Base-by-base conservation (phyloP, 805 yeast genomes). In the Martiniozyma abietophila region DNA sequence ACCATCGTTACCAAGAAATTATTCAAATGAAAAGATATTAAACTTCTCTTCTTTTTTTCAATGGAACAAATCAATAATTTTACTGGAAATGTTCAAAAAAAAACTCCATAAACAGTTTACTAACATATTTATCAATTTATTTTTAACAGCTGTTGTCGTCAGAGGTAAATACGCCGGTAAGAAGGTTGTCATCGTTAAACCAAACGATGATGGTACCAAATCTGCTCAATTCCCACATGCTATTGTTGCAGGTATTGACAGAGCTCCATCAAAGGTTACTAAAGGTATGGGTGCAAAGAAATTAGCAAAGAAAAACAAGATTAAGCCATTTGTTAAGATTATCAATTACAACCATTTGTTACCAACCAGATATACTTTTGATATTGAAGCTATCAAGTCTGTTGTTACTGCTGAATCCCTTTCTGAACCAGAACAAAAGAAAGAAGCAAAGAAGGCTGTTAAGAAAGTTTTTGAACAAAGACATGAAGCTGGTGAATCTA, bases 121-220 rank as follows among this genome's bases (percentile, higher is more conserved):
- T 17, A n/a, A n/a, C n/a, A 12, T 18, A 10, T 23, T 17, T 24
- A 24, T 18, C 28, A 27, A 8, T 16, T 18, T 18, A 29, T 17
- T 42, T 34, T 31, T 17, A 43, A 25, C 64, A 82, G 94, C 97
- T 75, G 88, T 92, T 74, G 88, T 92, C 68, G 95, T 88, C 70
- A 89, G 97, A 71, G 98, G 98, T 64, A 92, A 98, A 76, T 89
- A 77, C 84, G 98, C 98, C 67, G 98, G 98, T 77, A 89, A 88
- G 83, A 92, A 92, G 82, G 98, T 92, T 54, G 98, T 92, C 67
- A 86, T 92, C 64, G 88, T 92, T 65, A 86, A 84, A 72, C 92
- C 96, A 56, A 94, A 83, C 67, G 97, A 92, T 64, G 96, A 92
- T 63, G 98, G 98, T 65, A 76, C 97, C 74, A 92, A 92, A 76